Evolutionary conservation across 108 stramenopile genomes (phyloP).

Genomic region (Skeletonema costatum): DNA sequence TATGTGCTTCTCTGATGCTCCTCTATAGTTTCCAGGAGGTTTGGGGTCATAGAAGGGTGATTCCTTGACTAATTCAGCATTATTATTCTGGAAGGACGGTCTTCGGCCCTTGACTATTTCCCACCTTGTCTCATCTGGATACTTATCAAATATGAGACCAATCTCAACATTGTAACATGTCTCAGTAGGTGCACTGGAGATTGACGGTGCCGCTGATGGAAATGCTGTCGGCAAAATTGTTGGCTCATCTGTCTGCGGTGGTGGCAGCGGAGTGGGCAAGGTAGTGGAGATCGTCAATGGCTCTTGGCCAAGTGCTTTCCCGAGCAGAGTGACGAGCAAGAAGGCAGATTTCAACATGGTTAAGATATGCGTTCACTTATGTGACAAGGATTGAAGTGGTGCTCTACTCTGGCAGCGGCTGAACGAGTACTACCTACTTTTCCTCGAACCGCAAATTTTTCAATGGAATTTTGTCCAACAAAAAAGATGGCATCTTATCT

Average conservation of each 20-base stretch:
- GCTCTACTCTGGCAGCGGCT: too few relatives aligned
- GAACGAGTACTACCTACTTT: too few relatives aligned
- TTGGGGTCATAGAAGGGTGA: constrained; percentile 39
- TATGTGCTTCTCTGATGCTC: constrained; percentile 31
- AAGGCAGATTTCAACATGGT: neutral
- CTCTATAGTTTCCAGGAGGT: constrained; percentile 11
- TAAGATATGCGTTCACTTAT: too few relatives aligned
- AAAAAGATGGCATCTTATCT: too few relatives aligned
- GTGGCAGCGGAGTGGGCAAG: neutral
- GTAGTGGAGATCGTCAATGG: neutral
- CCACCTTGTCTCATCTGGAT: constrained; percentile 34
- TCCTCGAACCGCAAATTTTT: neutral
- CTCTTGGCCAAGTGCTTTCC: neutral
- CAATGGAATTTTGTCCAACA: neutral
- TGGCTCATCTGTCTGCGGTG: neutral
- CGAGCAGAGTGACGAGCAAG: neutral
- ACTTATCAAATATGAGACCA: constrained; percentile 35
- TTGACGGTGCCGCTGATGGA: neutral
- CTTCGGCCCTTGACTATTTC: constrained; percentile 34
- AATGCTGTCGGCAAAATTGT: neutral
- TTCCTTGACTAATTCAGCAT: constrained; percentile 13
- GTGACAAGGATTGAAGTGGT: too few relatives aligned
- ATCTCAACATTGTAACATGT: constrained; percentile 39
- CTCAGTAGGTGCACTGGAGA: neutral
- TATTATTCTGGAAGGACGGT: constrained; percentile 19